These are phyloP conservation scores for Alternaria triticimaculans DNA, from an alignment of 2,329 filamentous ascomycete genomes.

Conservation along the genomic window DNA sequence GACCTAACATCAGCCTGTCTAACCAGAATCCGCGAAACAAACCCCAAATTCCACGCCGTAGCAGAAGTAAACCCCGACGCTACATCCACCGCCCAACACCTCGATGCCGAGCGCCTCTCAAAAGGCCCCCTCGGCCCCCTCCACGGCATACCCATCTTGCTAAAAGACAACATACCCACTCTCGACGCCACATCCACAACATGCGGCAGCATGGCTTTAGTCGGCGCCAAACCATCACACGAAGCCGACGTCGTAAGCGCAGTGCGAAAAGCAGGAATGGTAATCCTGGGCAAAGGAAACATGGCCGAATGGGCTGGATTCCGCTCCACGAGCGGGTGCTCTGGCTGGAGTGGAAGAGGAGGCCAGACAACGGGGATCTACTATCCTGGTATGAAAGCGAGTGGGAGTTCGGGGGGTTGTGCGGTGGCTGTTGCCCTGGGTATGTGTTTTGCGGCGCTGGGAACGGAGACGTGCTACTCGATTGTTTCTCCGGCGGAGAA, in stretches of 20 bases:
- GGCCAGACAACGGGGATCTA: conserved; percentile 68
- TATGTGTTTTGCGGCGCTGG: conserved; percentile 62
- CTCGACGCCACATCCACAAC: conserved; percentile 20
- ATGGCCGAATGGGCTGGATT: conserved; percentile 65
- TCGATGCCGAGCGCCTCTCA: conserved; percentile 54
- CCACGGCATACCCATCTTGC: conserved; percentile 65
- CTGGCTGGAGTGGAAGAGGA: conserved; percentile 68
- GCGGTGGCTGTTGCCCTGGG: conserved; percentile 64
- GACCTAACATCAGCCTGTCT: conserved; percentile 52
- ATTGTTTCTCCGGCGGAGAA: conserved; percentile 25
- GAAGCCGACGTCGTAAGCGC: conserved; percentile 65
- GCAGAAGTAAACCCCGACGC: conserved; percentile 56
- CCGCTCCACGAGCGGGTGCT: conserved; percentile 60
- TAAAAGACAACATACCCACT: conserved; percentile 70
- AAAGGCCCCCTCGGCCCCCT: conserved; percentile 57
- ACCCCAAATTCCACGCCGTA: conserved; percentile 63
- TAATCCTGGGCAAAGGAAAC: conserved; percentile 70
- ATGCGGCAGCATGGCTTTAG: conserved; percentile 66
- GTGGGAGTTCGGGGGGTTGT: conserved; percentile 66
- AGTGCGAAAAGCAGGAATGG: conserved; percentile 62
- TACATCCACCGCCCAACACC: conserved; percentile 53
- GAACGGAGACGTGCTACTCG: conserved; percentile 56
- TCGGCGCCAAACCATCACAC: conserved; percentile 60
- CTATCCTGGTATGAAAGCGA: conserved; percentile 63
- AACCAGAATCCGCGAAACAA: conserved; percentile 61